Evolutionary conservation across 148 eudicot species (phyloP).

Genomic region (Silene conica): DNA sequence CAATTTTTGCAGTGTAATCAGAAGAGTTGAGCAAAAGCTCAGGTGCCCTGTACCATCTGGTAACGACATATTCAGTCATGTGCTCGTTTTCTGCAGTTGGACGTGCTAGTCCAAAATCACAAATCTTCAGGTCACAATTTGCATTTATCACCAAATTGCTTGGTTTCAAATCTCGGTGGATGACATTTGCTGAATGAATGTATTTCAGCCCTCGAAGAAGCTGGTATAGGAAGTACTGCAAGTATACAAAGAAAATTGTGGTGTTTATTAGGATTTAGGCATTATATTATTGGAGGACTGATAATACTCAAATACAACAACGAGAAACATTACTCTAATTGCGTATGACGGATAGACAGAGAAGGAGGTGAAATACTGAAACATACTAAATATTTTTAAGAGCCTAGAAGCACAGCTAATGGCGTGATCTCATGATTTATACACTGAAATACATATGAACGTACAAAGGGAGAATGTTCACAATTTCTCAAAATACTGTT

Average conservation of each 20-base stretch:
- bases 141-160: slow-evolving; percentile 78
- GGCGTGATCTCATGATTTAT: no score
- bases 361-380: neutral
- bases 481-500: no score
- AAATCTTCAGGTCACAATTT: slow-evolving; percentile 80
- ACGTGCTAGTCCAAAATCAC: slow-evolving; percentile 89
- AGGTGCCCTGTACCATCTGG: slow-evolving; percentile 92
- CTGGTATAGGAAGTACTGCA: slow-evolving; percentile 94
- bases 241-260: slow-evolving; percentile 15
- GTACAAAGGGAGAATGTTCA: no score
- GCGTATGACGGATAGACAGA: neutral
- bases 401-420: no score
- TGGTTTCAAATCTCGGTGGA: slow-evolving; percentile 87
- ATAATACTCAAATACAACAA: neutral
- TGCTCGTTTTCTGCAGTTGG: slow-evolving; percentile 66
- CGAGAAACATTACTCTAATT: neutral
- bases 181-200: slow-evolving; percentile 78
- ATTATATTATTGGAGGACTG: neutral
- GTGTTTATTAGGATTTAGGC: neutral
- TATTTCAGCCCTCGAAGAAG: slow-evolving; percentile 78
- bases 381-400: no score
- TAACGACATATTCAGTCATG: slow-evolving; percentile 93
- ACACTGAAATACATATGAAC: no score
- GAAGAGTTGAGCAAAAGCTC: slow-evolving; percentile 84
- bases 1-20: slow-evolving; percentile 82